Evolutionary conservation across 805 yeast genomes (phyloP), one percentile per base, ranked within the genome.

Genomic region (Pichia cephalocereana): DNA sequence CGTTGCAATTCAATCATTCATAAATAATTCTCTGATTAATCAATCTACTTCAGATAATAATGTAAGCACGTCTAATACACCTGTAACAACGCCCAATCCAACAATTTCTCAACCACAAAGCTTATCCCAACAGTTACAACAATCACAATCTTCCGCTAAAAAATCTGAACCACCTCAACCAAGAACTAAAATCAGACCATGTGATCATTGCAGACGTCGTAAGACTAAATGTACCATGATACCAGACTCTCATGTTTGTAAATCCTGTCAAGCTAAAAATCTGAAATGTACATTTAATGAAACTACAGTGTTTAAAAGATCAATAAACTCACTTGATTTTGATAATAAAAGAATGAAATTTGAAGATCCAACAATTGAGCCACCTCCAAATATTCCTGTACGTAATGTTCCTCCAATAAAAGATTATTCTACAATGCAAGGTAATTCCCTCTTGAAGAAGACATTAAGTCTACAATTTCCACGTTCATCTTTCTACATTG

Each of bases 391-490:
- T 43, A 58, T 62, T n/a, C 65, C 67, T 4, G 72, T 77, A 36
- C 58, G 83, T 46, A 80, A 76, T 38, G 74, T 70, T 27, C 70
- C 73, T 3, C 88, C 88, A 2, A 71, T 83, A 14, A 81, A 77
- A 45, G 90, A 84, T 61, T 83, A 84, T 62, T 74, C 86, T 1
- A 62, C 71, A 39, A 72, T 83, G 63, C 80, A 75, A 54, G 80
- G 80, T 3, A 75, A 80, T 51, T 80, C 87, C 4, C 63, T 83
- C 27, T 70, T 83, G 53, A 82, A 81, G 57, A 81, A 79, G 55
- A 82, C 89, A 0, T 69, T 82, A 32, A 76, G 86, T n/a, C 66
- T 86, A 19, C 96, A 88, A 61, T 87, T 82, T 57, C 96, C 98
- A 1, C 70, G 96, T 49, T 88, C 96, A 0, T 83, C 96, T 18